Percentiles rank a stretch among this genome's conserved stretches.
These are phyloP conservation scores for Quercus tomentella DNA, from an alignment of 331 rosid species.

Conservation along the genomic window DNA sequence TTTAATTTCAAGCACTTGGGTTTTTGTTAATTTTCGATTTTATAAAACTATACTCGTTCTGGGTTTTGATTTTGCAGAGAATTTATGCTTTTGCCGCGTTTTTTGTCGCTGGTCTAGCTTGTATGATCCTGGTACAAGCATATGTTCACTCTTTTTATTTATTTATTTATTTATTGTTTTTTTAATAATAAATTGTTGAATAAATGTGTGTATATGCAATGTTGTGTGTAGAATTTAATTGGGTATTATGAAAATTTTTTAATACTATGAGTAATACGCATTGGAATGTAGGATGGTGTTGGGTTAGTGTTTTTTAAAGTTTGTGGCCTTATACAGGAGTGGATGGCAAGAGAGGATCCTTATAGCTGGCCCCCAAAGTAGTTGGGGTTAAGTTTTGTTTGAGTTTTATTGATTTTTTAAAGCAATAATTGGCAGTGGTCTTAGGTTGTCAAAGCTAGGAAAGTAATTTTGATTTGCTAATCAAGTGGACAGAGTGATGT, in stretches of 20 bases:
- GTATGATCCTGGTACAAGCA: slow-evolving; percentile 75
- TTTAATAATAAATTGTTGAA: not conserved
- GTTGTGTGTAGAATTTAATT: not conserved
- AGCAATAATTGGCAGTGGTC: not conserved
- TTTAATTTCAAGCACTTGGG: not conserved
- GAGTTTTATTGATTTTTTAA: not conserved
- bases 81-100: slow-evolving; percentile 76
- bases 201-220: not conserved
- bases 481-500: not conserved
- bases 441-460: not conserved
- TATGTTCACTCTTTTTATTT: not conserved
- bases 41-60: slow-evolving; percentile 14
- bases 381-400: not conserved
- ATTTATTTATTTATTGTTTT: not conserved
- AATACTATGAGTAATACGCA: not conserved
- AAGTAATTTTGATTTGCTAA: not conserved
- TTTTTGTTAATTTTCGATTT: not conserved
- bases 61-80: slow-evolving; percentile 57
- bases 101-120: slow-evolving; percentile 61
- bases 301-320: not conserved
- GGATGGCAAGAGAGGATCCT: not conserved
- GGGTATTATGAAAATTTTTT: not conserved
- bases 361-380: not conserved
- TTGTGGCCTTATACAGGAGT: not conserved
- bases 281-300: not conserved